Evolutionary conservation across 1,284 basidiomycete genomes (phyloP).

Genomic region (Boletus putidus): DNA sequence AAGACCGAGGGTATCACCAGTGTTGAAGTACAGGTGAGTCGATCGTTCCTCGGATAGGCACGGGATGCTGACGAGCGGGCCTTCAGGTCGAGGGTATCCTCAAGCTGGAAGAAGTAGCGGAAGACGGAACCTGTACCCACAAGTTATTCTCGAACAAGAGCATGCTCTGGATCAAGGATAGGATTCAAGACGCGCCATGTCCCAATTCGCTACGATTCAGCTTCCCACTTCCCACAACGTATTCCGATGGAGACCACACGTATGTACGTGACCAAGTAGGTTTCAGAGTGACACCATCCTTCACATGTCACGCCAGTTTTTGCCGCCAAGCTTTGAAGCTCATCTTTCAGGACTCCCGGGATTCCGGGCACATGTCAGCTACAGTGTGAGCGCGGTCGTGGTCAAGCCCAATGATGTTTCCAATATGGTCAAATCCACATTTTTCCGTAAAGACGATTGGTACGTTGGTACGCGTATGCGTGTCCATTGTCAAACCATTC

Average conservation of each 20-base stretch:
- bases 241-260: slow-evolving; percentile 52
- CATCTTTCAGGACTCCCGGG: slow-evolving; percentile 67
- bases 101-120: slow-evolving; percentile 62
- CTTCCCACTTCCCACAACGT: slow-evolving; percentile 56
- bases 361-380: slow-evolving; percentile 60
- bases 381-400: slow-evolving; percentile 50
- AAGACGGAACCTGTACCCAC: slow-evolving; percentile 54
- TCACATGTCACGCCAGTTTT: slow-evolving; percentile 41
- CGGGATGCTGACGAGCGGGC: slow-evolving; percentile 18
- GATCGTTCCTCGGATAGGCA: not conserved
- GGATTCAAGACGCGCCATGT: slow-evolving; percentile 44
- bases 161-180: slow-evolving; percentile 58
- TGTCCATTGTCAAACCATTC: slow-evolving; percentile 2
- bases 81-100: slow-evolving; percentile 60
- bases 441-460: slow-evolving; percentile 51
- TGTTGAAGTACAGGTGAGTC: slow-evolving; percentile 61
- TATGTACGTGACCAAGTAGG: slow-evolving; percentile 50
- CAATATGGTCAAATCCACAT: slow-evolving; percentile 45
- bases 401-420: slow-evolving; percentile 46
- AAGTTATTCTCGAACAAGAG: slow-evolving; percentile 53
- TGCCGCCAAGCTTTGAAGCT: slow-evolving; percentile 64
- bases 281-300: slow-evolving; percentile 5
- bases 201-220: slow-evolving; percentile 55
- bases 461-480: slow-evolving; percentile 32
- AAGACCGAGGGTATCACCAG: slow-evolving; percentile 57